Evolutionary conservation across 2,329 filamentous ascomycete species (phyloP), one percentile per base, ranked within the genome.

Genomic region (Eutypella sp.): DNA sequence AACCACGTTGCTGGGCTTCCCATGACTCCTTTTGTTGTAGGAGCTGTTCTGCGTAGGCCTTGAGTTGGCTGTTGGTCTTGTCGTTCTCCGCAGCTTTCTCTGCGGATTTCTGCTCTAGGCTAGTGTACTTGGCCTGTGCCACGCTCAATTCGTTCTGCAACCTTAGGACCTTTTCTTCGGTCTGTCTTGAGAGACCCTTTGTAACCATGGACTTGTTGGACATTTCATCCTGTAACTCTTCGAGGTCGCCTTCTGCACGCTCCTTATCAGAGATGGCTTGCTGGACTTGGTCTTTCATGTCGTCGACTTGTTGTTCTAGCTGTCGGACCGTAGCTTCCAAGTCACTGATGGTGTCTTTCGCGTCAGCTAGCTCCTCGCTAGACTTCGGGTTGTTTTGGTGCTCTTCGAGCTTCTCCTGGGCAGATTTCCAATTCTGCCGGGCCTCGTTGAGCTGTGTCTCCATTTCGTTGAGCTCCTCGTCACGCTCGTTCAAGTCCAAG

Each of bases 131-230:
- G 18, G 73, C 65, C 18, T 72, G 68, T 16, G 74, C 68, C 48
- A 68, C 68, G 46, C 80, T 78, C 5, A 89, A 67, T 47, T 90
- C 85, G 39, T 78, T 70, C 54, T 90, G 84, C 9, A 91, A 68
- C 25, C 81, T 80, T 42, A 72, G 68, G 8, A 81, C 69, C 63
- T 82, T 88, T 54, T 88, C 85, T 57, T 91, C 85, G 16, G 89
- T 75, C 64, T 91, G 86, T 25, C 85, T 79, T 43, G 81, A 87
- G 8, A 89, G 72, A 2, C 84, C 85, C 60, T 87, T 89, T 11
- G 85, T 87, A 44, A 81, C 81, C 31, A 89, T 76, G 0, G 87
- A 91, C 56, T 89, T 90, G 66, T 91, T 84, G 19, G 85, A 78
- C 76, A 90, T 81, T 57, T 90, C 87, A 44, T 88, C 84, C 50